Percentiles rank a stretch among this genome's conserved stretches.
Evolutionary conservation across 495 filamentous ascomycete genomes (phyloP).

Genomic region (Lophiotrema nucula): DNA sequence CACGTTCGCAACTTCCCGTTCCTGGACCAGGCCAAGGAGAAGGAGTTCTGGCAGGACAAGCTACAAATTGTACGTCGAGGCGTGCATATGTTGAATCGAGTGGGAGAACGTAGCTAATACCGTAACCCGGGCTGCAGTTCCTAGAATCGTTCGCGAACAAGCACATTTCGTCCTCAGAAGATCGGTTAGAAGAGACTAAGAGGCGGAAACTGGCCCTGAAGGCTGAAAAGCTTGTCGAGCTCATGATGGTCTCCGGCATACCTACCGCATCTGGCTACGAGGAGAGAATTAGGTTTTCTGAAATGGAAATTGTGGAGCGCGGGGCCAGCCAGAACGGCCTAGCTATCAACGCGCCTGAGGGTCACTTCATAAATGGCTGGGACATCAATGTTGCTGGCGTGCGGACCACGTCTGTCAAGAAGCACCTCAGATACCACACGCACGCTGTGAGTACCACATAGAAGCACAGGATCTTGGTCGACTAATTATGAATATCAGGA

Average conservation of each 20-base stretch:
- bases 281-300: conserved; percentile 90
- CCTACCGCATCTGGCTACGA: conserved; percentile 96
- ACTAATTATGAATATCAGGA: conserved; percentile 53
- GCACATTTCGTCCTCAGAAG: conserved; percentile 93
- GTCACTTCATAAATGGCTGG: conserved; percentile 89
- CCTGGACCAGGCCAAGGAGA: conserved; percentile 90
- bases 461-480: not conserved
- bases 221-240: conserved; percentile 88
- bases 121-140: conserved; percentile 57
- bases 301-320: conserved; percentile 92
- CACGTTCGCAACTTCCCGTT: conserved; percentile 98
- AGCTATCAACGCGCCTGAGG: conserved; percentile 80
- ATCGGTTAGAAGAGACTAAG: conserved; percentile 94
- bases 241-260: conserved; percentile 99
- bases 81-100: not conserved
- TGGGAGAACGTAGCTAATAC: not conserved
- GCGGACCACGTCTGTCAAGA: conserved; percentile 72
- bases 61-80: conserved; percentile 82
- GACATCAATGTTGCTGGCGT: conserved; percentile 95
- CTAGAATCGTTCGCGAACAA: conserved; percentile 97
- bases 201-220: conserved; percentile 86
- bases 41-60: conserved; percentile 99
- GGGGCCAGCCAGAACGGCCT: conserved; percentile 88
- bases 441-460: conserved; percentile 69
- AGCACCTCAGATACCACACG: conserved; percentile 84